Percentiles rank a stretch among this genome's conserved stretches.
phyloP scores from a whole-genome alignment of 2,329 filamentous ascomycete species.

The Septoria linicola region DNA sequence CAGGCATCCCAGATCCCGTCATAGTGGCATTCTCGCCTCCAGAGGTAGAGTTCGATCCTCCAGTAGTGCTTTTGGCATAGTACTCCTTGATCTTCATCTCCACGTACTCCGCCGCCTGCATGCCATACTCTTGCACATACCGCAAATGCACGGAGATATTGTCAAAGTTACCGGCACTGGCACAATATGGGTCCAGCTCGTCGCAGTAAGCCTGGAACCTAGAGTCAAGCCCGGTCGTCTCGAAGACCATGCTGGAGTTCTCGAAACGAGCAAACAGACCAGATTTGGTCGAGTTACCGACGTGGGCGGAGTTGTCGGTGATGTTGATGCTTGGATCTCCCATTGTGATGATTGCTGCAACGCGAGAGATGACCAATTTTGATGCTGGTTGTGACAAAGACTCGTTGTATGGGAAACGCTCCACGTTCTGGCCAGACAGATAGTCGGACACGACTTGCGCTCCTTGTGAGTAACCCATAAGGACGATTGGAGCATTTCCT shows the following conservation, averaged over 20 bases:
- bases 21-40: no score
- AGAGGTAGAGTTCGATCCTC: slow-evolving; percentile 9
- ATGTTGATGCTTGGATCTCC: slow-evolving; percentile 23
- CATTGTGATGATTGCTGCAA: slow-evolving; percentile 23
- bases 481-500: slow-evolving; percentile 16
- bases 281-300: slow-evolving; percentile 24
- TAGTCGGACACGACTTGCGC: slow-evolving; percentile 24
- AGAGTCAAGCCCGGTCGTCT: slow-evolving; percentile 3
- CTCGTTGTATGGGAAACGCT: slow-evolving; percentile 18
- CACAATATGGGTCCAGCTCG: slow-evolving; percentile 23
- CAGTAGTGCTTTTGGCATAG: slow-evolving; percentile 6
- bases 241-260: slow-evolving; percentile 14
- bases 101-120: slow-evolving; percentile 19
- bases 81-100: slow-evolving; percentile 18
- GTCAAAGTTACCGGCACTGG: slow-evolving; percentile 18
- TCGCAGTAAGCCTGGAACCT: slow-evolving; percentile 25
- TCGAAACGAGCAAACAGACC: slow-evolving; percentile 21
- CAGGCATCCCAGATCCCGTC: no score
- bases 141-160: slow-evolving; percentile 20
- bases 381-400: slow-evolving; percentile 16
- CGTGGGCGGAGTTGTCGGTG: slow-evolving; percentile 19
- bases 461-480: slow-evolving; percentile 31
- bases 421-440: slow-evolving; percentile 22
- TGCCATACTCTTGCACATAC: slow-evolving; percentile 23
- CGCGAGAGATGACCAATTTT: slow-evolving; percentile 6